Evolutionary conservation across 2,329 filamentous ascomycete species (phyloP), one percentile per base, ranked within the genome.

Genomic region (Cladosporium halotolerans): DNA sequence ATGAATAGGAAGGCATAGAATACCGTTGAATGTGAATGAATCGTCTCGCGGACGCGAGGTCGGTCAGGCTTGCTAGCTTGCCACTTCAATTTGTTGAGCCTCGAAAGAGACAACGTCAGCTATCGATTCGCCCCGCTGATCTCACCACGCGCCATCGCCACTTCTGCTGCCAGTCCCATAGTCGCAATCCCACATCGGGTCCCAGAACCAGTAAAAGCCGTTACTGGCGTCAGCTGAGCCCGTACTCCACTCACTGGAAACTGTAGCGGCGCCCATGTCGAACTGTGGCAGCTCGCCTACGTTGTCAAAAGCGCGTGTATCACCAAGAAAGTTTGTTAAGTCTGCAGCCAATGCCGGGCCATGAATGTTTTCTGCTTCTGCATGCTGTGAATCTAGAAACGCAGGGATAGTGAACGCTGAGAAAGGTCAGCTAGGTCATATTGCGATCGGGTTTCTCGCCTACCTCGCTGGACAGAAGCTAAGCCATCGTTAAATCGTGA

Each of bases 121-220:
- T 16, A 16, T 16, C 16, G 16, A 16, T 16, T 16, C 16, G 16
- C 16, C 16, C 16, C 16, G 16, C 16, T 16, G 16, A 16, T 16
- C 16, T 16, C 16, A 16, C 16, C 16, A 16, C 16, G 16, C 16
- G 16, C 16, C 16, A 16, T 16, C 16, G 16, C 16, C 16, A 16
- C 16, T 16, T 16, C 16, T 16, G 16, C 16, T 16, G 16, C 16
- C 16, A 16, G 16, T 16, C 16, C 42, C 42, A 31, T 52, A 43
- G 39, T 49, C n/a, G 33, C 51, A 16, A 45, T 52, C 53, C 53
- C 46, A 55, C n/a, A 16, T 32, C 8, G 53, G 19, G 32, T 55
- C 47, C 53, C 53, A 55, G 28, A 52, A 55, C 53, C 53, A 52
- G 19, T 34, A 38, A 7, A 55, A n/a, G 6, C 53, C 52, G 40